These are phyloP conservation scores for Oryza officinalis DNA, from an alignment of 176 grass and related monocot species.

Conservation along the genomic window DNA sequence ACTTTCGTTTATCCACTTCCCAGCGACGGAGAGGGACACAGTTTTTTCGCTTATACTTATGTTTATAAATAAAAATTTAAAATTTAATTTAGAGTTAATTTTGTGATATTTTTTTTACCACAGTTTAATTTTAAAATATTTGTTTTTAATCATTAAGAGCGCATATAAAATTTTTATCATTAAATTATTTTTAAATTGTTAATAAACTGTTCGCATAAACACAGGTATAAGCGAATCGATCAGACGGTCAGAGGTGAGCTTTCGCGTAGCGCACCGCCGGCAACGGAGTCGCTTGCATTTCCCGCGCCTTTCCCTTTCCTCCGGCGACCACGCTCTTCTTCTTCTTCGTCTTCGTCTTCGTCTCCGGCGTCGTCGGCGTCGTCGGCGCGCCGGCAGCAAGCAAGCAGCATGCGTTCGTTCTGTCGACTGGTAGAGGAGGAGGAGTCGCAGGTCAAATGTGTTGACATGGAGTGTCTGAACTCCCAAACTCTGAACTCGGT, in stretches of 20 bases:
- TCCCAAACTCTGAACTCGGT: not conserved
- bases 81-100: too few relatives aligned
- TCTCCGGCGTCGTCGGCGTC: not conserved
- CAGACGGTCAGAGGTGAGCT: too few relatives aligned
- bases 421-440: not conserved
- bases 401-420: not conserved
- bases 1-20: not conserved
- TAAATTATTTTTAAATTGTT: too few relatives aligned
- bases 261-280: not conserved
- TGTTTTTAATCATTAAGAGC: too few relatives aligned
- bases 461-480: not conserved
- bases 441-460: not conserved
- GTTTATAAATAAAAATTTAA: too few relatives aligned
- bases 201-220: too few relatives aligned
- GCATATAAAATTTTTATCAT: too few relatives aligned
- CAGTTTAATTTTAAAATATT: too few relatives aligned
- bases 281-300: not conserved
- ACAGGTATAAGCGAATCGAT: too few relatives aligned
- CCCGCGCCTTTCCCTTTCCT: not conserved
- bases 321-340: not conserved
- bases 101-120: too few relatives aligned
- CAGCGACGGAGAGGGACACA: too few relatives aligned
- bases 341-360: not conserved
- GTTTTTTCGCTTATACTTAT: too few relatives aligned
- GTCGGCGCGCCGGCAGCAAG: not conserved